Evolutionary conservation across 768 basidiomycete species (phyloP).

Genomic region (Termitomyces sp.): DNA sequence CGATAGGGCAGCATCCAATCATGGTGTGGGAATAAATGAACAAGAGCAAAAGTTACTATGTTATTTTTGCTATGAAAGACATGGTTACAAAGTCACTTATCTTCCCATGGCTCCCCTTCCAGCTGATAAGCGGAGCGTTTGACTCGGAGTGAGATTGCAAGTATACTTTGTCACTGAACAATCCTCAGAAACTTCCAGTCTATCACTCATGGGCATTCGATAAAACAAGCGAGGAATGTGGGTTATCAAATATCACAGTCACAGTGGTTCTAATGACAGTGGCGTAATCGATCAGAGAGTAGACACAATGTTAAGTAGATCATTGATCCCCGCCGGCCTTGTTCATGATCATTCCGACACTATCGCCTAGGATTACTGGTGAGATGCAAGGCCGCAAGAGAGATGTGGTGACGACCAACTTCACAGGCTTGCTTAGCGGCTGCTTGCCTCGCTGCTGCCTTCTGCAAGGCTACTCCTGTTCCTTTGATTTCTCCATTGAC

Average conservation of each 20-base stretch:
- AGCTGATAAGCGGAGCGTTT: neutral
- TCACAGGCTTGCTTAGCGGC: constrained; percentile 18
- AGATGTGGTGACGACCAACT: constrained; percentile 2
- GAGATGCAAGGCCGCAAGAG: neutral
- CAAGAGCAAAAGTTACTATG: neutral
- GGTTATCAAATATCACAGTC: neutral
- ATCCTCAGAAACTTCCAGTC: neutral
- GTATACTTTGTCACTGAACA: neutral
- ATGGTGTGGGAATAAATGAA: neutral
- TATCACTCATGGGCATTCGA: neutral
- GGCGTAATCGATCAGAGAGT: neutral
- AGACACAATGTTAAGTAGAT: neutral
- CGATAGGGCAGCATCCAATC: neutral
- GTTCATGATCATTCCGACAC: neutral
- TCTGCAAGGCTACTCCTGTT: constrained; percentile 13
- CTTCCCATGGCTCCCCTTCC: neutral
- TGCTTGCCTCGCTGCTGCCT: constrained; percentile 14
- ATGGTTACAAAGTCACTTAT: too few relatives aligned
- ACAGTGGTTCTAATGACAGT: neutral
- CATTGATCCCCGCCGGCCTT: neutral
- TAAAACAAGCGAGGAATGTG: neutral
- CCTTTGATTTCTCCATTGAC: constrained; percentile 16
- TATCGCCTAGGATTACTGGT: constrained; percentile 6
- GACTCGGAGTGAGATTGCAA: neutral
- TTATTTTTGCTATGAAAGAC: neutral